These are phyloP conservation scores for Colletotrichum caudatum DNA, from an alignment of 2,329 filamentous ascomycete genomes.

Conservation along the genomic window DNA sequence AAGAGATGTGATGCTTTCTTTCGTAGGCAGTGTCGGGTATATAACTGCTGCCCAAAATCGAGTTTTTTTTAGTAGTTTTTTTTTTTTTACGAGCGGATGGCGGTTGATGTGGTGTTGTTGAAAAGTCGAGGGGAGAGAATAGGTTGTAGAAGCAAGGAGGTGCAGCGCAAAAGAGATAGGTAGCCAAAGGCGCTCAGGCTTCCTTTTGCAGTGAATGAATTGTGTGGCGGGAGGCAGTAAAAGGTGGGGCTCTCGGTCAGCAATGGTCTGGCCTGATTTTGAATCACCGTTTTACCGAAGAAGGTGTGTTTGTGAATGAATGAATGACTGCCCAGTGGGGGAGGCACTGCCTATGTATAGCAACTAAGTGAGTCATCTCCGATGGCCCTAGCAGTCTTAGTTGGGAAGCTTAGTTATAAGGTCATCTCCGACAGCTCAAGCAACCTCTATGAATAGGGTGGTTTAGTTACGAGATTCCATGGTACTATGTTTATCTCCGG, in stretches of 20 bases:
- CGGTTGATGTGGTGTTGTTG: neutral
- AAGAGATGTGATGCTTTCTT: neutral
- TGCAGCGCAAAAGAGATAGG: neutral
- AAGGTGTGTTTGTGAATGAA: neutral
- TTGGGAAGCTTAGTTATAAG: too few species aligned
- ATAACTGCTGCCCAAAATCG: neutral
- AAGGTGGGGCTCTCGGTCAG: slow-evolving; percentile 17
- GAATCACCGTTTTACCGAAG: neutral
- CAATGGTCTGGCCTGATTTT: neutral
- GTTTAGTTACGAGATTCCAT: too few species aligned
- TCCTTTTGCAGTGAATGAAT: slow-evolving; percentile 5
- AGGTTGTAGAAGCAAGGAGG: slow-evolving; percentile 1
- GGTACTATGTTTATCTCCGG: too few species aligned
- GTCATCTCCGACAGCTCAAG: too few species aligned
- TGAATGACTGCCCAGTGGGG: neutral
- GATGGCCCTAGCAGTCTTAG: too few species aligned
- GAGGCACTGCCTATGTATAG: too few species aligned
- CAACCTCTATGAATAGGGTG: too few species aligned
- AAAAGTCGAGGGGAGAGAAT: neutral
- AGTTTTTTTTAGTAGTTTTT: neutral
- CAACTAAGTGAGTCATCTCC: too few species aligned
- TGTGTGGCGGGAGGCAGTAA: neutral
- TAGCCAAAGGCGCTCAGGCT: slow-evolving; percentile 15
- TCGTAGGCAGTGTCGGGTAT: neutral
- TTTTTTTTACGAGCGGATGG: neutral